Base-by-base conservation (phyloP, 1,139 yeast species). In the Sugiyamaella paludigena region DNA sequence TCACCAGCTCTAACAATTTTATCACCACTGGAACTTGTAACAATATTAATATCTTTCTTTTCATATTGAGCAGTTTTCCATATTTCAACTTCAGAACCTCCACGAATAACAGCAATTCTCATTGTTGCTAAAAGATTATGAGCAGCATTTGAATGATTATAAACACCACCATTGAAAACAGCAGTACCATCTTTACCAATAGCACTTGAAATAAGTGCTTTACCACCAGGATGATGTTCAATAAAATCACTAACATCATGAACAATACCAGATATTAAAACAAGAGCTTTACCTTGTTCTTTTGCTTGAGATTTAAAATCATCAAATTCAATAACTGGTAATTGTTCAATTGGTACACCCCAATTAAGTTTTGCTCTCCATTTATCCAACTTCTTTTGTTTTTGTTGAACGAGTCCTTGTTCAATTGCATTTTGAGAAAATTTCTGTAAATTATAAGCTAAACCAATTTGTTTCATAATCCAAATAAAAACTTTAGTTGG, bases 151-250 rank as follows among this genome's bases (percentile, higher is more conserved):
- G 97, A 87, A 72, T 92, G 98, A 47, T 87, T 84, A 70, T 92
- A 92, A 39, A 92, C 98, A 64, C 96, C 98, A 64, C 98, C 98
- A 68, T 89, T 89, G 78, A 92, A 92, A 2, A 96, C 98, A 63
- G 87, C 87, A 36, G 98, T 89, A 45, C 96, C 97, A 70, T 92
- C 98, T 72, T 88, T 91, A 65, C 98, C 98, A 58, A 85, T 75
- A 8, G 96, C 89, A 36, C 95, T 86, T 66, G 81, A 77, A 58
- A 92, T 76, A 60, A 92, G 78, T 45, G 95, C 88, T 68, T 82
- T 84, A 60, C 99, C 99, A 78, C 99, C 99, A 54, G 99, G 99
- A 72, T 92, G 99, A 65, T 87, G 89, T 61, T 84, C 84, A 61
- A 92, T 79, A 69, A 91, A 92, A 43, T 77, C 76, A 56, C 91